phyloP scores from a whole-genome alignment of 148 eudicot genomes.

The Cornus kousa region DNA sequence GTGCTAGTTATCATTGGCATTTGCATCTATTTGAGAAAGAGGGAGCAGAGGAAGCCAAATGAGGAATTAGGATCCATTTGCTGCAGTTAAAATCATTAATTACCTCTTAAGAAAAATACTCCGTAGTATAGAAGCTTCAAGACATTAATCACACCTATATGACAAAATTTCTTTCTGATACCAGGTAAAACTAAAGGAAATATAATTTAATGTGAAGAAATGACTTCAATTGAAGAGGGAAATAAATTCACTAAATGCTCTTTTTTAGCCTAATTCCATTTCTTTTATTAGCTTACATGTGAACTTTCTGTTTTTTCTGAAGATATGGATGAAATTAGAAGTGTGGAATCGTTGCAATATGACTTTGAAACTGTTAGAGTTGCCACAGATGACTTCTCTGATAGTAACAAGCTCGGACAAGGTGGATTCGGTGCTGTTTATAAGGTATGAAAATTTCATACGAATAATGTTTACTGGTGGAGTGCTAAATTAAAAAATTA shows the following conservation, averaged over 20 bases:
- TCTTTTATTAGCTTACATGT: neutral
- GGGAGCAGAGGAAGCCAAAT: neutral
- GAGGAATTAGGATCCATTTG: neutral
- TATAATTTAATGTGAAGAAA: too few relatives aligned
- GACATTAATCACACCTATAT: too few relatives aligned
- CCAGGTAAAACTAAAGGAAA: neutral
- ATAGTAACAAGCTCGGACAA: constrained; percentile 21
- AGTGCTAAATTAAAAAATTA: neutral
- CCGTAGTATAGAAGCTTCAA: too few relatives aligned
- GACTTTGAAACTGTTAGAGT: neutral
- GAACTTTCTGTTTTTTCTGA: neutral
- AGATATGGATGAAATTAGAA: neutral
- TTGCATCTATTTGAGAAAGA: constrained; percentile 11
- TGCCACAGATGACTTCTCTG: constrained; percentile 19
- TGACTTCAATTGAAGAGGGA: neutral
- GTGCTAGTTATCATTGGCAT: constrained; percentile 2
- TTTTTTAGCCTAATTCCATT: neutral
- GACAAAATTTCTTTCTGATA: too few relatives aligned
- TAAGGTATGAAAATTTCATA: constrained; percentile 9
- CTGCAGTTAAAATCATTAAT: neutral
- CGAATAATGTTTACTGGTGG: neutral
- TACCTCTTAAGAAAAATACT: too few relatives aligned
- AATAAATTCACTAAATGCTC: neutral
- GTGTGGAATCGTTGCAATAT: neutral
- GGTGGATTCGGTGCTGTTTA: constrained; percentile 39